A percentile compares a stretch with the other conserved stretches of the same genome.
phyloP scores from a whole-genome alignment of 208 protist genomes.

The Acanthamoeba polyphaga region DNA sequence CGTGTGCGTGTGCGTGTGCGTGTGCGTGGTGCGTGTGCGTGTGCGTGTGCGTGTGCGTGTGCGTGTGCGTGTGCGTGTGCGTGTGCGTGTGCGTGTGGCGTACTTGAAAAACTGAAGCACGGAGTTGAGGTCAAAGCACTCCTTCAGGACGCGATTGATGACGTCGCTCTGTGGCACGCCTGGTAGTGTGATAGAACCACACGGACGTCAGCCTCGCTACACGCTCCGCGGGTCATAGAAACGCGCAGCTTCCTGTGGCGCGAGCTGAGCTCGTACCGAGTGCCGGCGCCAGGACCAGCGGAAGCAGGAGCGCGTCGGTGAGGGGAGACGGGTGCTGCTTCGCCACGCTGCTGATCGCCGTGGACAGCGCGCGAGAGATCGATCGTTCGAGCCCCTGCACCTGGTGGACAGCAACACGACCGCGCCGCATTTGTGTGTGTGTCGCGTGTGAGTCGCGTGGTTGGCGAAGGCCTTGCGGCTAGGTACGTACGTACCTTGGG shows the following conservation, averaged over 20 bases:
- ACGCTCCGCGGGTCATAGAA: too few relatives aligned
- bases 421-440: too few relatives aligned
- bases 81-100: background rate
- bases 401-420: background rate
- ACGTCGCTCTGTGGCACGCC: conserved; percentile 25
- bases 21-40: background rate
- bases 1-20: conserved; percentile 91
- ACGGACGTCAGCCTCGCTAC: too few relatives aligned
- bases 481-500: background rate
- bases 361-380: background rate
- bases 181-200: background rate
- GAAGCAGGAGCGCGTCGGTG: background rate
- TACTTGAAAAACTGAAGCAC: conserved; percentile 45
- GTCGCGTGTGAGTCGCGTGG: background rate
- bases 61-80: too few relatives aligned
- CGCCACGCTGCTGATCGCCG: background rate
- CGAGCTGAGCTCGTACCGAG: background rate
- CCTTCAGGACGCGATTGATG: conserved; percentile 1
- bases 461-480: background rate
- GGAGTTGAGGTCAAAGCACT: background rate
- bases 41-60: too few relatives aligned
- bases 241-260: background rate
- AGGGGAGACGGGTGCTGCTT: conserved; percentile 43
- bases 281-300: background rate
- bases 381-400: background rate